phyloP scores from a whole-genome alignment of 257 asterid species.

The Ophiorrhiza pumila region DNA sequence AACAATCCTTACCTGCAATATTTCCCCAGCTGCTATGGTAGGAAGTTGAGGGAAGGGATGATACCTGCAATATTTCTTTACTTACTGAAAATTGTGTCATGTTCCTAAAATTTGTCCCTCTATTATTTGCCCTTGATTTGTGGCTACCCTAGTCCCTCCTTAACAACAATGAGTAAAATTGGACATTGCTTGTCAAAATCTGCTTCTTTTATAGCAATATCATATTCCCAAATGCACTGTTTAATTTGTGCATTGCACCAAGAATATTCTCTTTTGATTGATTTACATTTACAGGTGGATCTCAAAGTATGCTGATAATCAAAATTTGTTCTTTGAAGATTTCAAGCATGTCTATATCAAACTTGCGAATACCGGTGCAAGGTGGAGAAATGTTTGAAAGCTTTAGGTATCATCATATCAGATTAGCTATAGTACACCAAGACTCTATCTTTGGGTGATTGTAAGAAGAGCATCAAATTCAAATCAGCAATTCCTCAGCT shows the following conservation, averaged over 20 bases:
- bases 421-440: background rate
- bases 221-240: background rate
- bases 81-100: background rate
- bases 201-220: background rate
- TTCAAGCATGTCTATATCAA: conserved; percentile 67
- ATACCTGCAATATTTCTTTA: background rate
- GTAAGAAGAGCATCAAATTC: background rate
- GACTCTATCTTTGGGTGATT: background rate
- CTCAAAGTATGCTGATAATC: conserved; percentile 74
- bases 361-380: conserved; percentile 79
- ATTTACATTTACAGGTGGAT: conserved; percentile 61
- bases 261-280: conserved; percentile 9
- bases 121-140: background rate
- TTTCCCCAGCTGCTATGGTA: background rate
- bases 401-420: background rate
- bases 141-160: background rate
- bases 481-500: background rate
- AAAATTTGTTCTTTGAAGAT: conserved; percentile 70
- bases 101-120: background rate
- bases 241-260: background rate
- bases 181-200: background rate
- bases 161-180: background rate
- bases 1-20: background rate
- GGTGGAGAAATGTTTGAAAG: conserved; percentile 45
- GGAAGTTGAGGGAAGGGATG: background rate